Percentiles rank a stretch among this genome's conserved stretches.
phyloP scores from a whole-genome alignment of 768 basidiomycete genomes.

The Scleroderma bovista region DNA sequence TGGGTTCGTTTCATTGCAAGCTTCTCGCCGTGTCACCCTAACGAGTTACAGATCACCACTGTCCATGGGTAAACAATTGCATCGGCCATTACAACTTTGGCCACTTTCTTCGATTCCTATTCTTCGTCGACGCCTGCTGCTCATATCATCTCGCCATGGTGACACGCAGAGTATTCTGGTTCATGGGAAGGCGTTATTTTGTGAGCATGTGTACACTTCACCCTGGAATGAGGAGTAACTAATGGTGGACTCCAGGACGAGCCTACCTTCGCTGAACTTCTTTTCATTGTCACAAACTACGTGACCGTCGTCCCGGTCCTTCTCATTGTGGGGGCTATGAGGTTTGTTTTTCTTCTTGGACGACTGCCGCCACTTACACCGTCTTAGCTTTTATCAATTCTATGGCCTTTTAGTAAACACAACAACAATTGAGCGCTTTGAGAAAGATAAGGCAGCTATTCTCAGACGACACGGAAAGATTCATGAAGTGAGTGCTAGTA shows the following conservation, averaged over 20 bases:
- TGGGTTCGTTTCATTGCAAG: slow-evolving; percentile 51
- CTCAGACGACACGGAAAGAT: slow-evolving; percentile 84
- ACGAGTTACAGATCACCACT: slow-evolving; percentile 66
- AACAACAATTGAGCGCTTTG: slow-evolving; percentile 97
- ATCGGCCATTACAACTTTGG: slow-evolving; percentile 91
- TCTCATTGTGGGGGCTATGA: slow-evolving; percentile 85
- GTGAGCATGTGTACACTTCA: slow-evolving; percentile 31
- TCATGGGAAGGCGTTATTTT: slow-evolving; percentile 43
- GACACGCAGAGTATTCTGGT: slow-evolving; percentile 51
- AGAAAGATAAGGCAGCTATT: slow-evolving; percentile 90
- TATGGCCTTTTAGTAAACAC: slow-evolving; percentile 71
- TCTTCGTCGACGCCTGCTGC: slow-evolving; percentile 89
- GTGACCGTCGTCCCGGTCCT: slow-evolving; percentile 81
- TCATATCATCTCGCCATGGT: slow-evolving; percentile 86
- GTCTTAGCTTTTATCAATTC: slow-evolving; percentile 76
- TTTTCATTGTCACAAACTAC: slow-evolving; percentile 87
- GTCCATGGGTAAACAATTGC: slow-evolving; percentile 93
- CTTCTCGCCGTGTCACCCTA: slow-evolving; percentile 3
- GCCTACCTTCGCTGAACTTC: slow-evolving; percentile 60
- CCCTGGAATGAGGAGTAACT: not conserved
- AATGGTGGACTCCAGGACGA: slow-evolving; percentile 48
- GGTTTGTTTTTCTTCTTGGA: slow-evolving; percentile 37
- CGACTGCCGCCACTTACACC: slow-evolving; percentile 8
- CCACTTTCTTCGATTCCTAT: slow-evolving; percentile 85
- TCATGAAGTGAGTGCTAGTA: slow-evolving; percentile 47